These are phyloP conservation scores for Ophiostoma ulmi DNA, from an alignment of 2,329 filamentous ascomycete species.

Conservation along the genomic window DNA sequence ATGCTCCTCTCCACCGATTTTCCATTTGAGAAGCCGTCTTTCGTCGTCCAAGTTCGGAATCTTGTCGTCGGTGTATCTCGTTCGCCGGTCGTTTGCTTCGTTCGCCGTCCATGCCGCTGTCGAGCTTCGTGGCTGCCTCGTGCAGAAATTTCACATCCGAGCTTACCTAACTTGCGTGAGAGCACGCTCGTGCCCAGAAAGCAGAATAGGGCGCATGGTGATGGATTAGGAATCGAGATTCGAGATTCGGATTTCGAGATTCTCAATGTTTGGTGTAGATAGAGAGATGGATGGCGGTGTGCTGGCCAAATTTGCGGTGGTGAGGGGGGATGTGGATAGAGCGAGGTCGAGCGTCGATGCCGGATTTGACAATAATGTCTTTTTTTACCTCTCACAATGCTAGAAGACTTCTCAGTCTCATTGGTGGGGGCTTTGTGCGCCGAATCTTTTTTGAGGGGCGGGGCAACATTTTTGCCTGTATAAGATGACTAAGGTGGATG, in stretches of 20 bases:
- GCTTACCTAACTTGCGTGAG: conserved; percentile 70
- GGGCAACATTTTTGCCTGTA: conserved; percentile 20
- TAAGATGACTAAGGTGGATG: background rate
- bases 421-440: conserved; percentile 25
- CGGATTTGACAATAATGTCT: conserved; percentile 23
- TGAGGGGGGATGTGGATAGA: conserved; percentile 17
- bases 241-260: background rate
- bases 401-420: conserved; percentile 4
- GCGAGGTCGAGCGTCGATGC: conserved; percentile 17
- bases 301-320: conserved; percentile 2
- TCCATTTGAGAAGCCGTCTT: background rate
- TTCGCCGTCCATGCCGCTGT: background rate
- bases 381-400: conserved; percentile 23
- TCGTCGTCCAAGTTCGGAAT: background rate
- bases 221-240: conserved; percentile 16
- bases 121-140: background rate
- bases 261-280: background rate
- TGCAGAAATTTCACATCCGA: conserved; percentile 1
- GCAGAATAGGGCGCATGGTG: conserved; percentile 88
- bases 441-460: conserved; percentile 19
- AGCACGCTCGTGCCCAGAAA: conserved; percentile 94
- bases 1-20: background rate
- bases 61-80: background rate
- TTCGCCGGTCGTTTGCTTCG: background rate
- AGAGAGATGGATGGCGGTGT: background rate